phyloP scores from a whole-genome alignment of 2,329 filamentous ascomycete species.

The Alternaria brassicae region DNA sequence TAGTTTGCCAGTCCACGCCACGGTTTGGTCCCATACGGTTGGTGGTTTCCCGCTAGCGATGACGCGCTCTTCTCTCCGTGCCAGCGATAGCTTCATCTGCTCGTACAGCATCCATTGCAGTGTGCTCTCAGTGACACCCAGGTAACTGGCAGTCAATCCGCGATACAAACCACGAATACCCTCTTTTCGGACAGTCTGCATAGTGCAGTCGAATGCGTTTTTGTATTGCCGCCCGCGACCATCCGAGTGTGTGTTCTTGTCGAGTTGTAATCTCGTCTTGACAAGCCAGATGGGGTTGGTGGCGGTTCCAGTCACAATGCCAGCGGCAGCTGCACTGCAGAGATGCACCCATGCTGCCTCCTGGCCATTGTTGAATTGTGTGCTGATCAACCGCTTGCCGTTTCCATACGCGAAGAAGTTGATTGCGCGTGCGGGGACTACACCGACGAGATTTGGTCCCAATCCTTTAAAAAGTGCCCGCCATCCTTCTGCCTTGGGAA shows the following conservation, averaged over 20 bases:
- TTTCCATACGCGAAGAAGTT: constrained; percentile 96
- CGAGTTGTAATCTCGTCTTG: constrained; percentile 90
- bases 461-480: constrained; percentile 92
- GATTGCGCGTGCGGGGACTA: constrained; percentile 87
- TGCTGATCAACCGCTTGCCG: constrained; percentile 80
- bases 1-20: constrained; percentile 80
- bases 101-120: constrained; percentile 96
- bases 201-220: constrained; percentile 87
- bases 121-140: constrained; percentile 89
- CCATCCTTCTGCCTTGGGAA: constrained; percentile 82
- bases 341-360: constrained; percentile 81
- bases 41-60: constrained; percentile 66
- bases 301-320: constrained; percentile 84
- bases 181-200: constrained; percentile 80
- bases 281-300: constrained; percentile 98
- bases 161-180: constrained; percentile 85
- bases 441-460: constrained; percentile 86
- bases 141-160: constrained; percentile 87
- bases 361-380: constrained; percentile 73
- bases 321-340: constrained; percentile 75
- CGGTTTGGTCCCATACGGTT: constrained; percentile 74
- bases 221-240: constrained; percentile 73
- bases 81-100: constrained; percentile 81
- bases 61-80: constrained; percentile 65
- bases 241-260: constrained; percentile 77